phyloP scores from a whole-genome alignment of 441 rosid species.

The Kokia cookei region DNA sequence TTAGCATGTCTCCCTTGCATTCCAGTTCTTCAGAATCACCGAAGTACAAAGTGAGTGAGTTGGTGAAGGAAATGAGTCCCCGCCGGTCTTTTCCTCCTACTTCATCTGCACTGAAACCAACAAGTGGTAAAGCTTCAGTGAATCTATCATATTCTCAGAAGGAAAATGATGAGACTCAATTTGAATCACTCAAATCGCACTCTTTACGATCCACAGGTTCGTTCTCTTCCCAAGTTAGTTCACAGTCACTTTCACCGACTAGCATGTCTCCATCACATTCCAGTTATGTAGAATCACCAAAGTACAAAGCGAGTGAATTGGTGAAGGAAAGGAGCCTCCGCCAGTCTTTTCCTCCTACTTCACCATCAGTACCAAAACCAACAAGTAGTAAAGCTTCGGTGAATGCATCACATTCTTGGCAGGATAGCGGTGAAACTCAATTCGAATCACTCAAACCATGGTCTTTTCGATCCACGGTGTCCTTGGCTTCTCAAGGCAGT shows the following conservation, averaged over 20 bases:
- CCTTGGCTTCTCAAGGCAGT: conserved; percentile 37
- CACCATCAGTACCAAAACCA: conserved; percentile 21
- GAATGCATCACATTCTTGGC: conserved; percentile 44
- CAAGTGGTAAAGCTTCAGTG: conserved; percentile 17
- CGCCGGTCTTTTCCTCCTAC: conserved; percentile 35
- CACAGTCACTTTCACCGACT: conserved; percentile 32
- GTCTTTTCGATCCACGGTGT: conserved; percentile 34
- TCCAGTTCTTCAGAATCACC: conserved; percentile 33
- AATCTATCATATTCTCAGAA: conserved; percentile 44
- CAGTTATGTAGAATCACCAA: conserved; percentile 31
- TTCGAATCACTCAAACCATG: conserved; percentile 28
- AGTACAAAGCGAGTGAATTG: conserved; percentile 33
- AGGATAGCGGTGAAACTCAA: conserved; percentile 22
- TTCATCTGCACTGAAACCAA: conserved; percentile 20
- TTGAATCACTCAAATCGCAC: conserved; percentile 28
- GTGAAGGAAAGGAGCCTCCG: conserved; percentile 29
- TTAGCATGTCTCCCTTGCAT: conserved; percentile 36
- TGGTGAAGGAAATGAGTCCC: conserved; percentile 29
- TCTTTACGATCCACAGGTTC: conserved; percentile 38
- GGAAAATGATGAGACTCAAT: conserved; percentile 20
- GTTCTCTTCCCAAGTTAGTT: conserved; percentile 36
- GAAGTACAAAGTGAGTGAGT: conserved; percentile 33
- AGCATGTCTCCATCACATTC: conserved; percentile 39
- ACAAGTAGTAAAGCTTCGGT: conserved; percentile 16
- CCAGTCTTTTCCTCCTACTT: conserved; percentile 36